A percentile compares a stretch with the other conserved stretches of the same genome.
phyloP scores from a whole-genome alignment of 2,329 filamentous ascomycete genomes.

The Colletotrichum sp. region DNA sequence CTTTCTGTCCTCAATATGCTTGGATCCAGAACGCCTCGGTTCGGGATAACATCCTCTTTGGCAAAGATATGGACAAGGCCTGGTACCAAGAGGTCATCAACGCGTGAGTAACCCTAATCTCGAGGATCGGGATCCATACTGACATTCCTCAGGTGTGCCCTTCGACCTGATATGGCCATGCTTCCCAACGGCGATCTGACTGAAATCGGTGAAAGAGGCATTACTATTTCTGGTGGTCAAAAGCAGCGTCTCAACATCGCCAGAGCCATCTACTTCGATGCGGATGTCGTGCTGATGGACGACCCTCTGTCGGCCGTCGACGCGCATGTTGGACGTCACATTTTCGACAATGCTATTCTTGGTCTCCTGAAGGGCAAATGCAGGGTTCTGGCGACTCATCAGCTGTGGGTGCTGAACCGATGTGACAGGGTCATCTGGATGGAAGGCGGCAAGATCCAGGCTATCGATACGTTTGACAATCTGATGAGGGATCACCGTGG shows the following conservation, averaged over 20 bases:
- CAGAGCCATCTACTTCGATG: constrained; percentile 74
- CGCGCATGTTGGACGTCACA: constrained; percentile 72
- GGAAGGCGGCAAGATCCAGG: constrained; percentile 82
- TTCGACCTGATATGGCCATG: constrained; percentile 88
- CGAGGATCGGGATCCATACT: not conserved
- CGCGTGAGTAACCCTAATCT: constrained; percentile 54
- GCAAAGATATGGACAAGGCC: constrained; percentile 72
- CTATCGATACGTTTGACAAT: constrained; percentile 88
- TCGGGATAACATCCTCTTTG: constrained; percentile 89
- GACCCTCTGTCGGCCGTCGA: constrained; percentile 74
- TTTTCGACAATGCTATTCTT: constrained; percentile 94
- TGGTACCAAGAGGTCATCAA: constrained; percentile 89
- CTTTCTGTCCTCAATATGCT: constrained; percentile 94
- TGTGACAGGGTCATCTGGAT: constrained; percentile 95
- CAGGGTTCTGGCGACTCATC: constrained; percentile 90
- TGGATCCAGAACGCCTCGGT: constrained; percentile 97
- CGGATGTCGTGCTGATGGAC: constrained; percentile 72
- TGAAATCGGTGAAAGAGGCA: constrained; percentile 94
- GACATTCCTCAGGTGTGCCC: constrained; percentile 66
- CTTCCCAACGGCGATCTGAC: constrained; percentile 88
- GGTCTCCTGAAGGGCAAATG: constrained; percentile 89
- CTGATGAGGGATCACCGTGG: constrained; percentile 79
- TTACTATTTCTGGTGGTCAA: constrained; percentile 93
- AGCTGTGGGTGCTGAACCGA: constrained; percentile 88
- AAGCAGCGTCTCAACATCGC: constrained; percentile 96